Percentiles rank a stretch among this genome's conserved stretches.
phyloP scores from a whole-genome alignment of 805 yeast genomes.

The Yarrowia bubula region DNA sequence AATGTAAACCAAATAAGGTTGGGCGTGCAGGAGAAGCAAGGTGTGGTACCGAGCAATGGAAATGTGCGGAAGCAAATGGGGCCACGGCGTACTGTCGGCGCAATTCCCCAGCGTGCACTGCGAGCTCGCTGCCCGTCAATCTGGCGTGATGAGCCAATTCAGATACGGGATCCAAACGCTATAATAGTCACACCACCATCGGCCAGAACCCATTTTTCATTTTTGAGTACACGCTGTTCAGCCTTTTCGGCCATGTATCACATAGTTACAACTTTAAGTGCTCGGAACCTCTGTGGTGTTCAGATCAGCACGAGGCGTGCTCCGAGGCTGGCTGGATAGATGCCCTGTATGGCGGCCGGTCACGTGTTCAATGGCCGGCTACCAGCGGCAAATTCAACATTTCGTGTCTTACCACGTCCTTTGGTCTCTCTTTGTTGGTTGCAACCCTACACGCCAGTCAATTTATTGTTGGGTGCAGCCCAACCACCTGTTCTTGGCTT shows the following conservation, averaged over 20 bases:
- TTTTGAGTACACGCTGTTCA: slow-evolving; percentile 10
- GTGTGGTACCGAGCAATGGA: slow-evolving; percentile 26
- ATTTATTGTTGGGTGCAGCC: slow-evolving; percentile 24
- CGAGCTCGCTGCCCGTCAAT: not conserved
- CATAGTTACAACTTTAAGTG: slow-evolving; percentile 8
- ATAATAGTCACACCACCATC: not conserved
- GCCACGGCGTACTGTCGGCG: not conserved
- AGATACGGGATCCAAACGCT: not conserved
- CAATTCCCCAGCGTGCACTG: not conserved
- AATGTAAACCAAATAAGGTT: slow-evolving; percentile 21
- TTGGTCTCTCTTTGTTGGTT: not conserved
- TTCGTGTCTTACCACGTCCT: not conserved
- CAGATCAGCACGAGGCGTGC: not conserved
- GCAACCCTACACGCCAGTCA: slow-evolving; percentile 1
- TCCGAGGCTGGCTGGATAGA: too few species aligned
- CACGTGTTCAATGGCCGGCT: too few species aligned
- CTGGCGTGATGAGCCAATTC: slow-evolving; percentile 2
- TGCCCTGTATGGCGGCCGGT: too few species aligned
- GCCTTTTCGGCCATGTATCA: not conserved
- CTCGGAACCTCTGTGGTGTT: slow-evolving; percentile 23
- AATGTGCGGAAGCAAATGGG: slow-evolving; percentile 18
- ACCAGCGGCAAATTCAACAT: too few species aligned
- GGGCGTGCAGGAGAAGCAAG: slow-evolving; percentile 21
- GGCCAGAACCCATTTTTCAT: not conserved
- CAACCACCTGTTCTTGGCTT: slow-evolving; percentile 7